These are phyloP conservation scores for Pelargonium nanum DNA, from an alignment of 345 rosid species.

Conservation along the genomic window DNA sequence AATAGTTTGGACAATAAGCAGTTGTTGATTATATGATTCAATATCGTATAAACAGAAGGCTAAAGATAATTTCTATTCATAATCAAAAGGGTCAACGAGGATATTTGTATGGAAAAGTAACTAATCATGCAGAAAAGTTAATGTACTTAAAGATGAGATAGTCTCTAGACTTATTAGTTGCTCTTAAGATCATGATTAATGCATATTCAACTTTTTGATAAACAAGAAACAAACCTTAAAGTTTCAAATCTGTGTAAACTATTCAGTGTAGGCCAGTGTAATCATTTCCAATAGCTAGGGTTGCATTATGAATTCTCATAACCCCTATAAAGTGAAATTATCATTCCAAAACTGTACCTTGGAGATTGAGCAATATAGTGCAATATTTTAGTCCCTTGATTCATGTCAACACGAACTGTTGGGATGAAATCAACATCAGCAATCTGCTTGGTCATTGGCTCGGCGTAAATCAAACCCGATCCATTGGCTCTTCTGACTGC, in stretches of 20 bases:
- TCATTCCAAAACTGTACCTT: slow-evolving; percentile 15
- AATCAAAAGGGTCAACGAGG: no score
- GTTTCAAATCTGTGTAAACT: no score
- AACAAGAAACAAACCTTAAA: no score
- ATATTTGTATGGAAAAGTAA: no score
- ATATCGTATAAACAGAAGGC: no score
- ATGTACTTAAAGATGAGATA: neutral
- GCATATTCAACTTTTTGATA: no score
- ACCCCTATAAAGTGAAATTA: neutral
- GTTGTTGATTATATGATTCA: slow-evolving; percentile 1
- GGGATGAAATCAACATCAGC: slow-evolving; percentile 44
- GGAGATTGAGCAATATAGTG: slow-evolving; percentile 30
- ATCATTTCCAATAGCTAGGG: no score
- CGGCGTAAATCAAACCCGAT: slow-evolving; percentile 42
- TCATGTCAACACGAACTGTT: slow-evolving; percentile 39
- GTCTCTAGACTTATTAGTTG: neutral
- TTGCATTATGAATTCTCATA: neutral
- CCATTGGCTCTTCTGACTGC: slow-evolving; percentile 44
- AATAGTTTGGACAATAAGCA: neutral
- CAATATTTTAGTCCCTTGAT: slow-evolving; percentile 39
- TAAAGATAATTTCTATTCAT: no score
- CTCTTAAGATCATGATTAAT: no score
- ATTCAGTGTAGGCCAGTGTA: no score
- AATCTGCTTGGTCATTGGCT: slow-evolving; percentile 35
- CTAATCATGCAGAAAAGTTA: no score